Evolutionary conservation across 2,329 filamentous ascomycete species (phyloP).

Genomic region (Xylariales sp.): DNA sequence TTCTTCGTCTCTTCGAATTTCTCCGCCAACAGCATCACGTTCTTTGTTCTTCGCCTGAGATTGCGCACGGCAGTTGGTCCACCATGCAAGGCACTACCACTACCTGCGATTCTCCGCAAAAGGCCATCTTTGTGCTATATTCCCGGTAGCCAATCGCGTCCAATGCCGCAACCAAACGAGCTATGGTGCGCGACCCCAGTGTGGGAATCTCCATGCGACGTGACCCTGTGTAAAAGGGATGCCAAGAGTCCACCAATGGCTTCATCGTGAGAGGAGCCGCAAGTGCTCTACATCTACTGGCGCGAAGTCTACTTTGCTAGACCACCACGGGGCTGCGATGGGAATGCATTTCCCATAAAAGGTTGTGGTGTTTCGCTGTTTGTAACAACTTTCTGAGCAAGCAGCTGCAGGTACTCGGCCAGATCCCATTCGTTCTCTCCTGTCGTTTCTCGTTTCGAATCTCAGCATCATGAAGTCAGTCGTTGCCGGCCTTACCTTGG

Average conservation of each 20-base stretch:
- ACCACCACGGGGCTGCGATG: no score
- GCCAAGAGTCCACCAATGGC: slow-evolving; percentile 7
- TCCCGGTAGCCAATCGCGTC: not conserved
- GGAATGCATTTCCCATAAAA: not conserved
- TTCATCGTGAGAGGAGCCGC: slow-evolving; percentile 1
- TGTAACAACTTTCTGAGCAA: not conserved
- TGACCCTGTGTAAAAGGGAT: not conserved
- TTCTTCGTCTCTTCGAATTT: not conserved
- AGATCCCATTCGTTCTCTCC: not conserved
- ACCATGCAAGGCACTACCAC: not conserved
- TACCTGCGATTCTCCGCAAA: slow-evolving; percentile 5
- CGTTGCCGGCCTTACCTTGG: slow-evolving; percentile 12
- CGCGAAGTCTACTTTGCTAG: no score
- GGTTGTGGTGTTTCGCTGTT: slow-evolving; percentile 1
- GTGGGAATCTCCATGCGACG: not conserved
- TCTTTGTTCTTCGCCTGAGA: not conserved
- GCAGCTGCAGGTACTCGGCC: not conserved
- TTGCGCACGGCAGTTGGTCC: not conserved
- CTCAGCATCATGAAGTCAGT: slow-evolving; percentile 16
- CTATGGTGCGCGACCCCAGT: not conserved
- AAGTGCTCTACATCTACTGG: not conserved
- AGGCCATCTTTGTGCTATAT: not conserved
- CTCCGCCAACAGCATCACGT: slow-evolving; percentile 3
- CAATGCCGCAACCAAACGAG: not conserved
- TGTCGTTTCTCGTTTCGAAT: not conserved